Evolutionary conservation across 257 asterid genomes (phyloP), one percentile per base, ranked within the genome.

Genomic region (Ophiorrhiza pumila): DNA sequence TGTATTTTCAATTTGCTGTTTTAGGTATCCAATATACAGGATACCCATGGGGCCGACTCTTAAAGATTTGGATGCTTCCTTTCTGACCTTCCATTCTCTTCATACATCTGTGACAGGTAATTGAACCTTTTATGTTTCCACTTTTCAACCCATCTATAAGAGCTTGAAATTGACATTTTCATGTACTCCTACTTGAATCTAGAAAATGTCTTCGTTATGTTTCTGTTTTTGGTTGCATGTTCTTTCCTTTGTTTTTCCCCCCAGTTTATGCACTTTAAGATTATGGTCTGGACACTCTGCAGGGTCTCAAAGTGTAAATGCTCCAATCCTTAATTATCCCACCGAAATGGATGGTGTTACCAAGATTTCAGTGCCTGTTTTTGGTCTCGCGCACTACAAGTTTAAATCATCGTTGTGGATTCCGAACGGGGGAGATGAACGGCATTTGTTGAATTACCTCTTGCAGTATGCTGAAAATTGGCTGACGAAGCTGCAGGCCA

Each of bases 21-120:
- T 66, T 60, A 89, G 98, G 99, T 95, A 95, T 76, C 99, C 99
- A n/a, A 95, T 92, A 74, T 95, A 95, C 85, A 84, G 96, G 84
- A 95, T 95, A 85, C 99, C 99, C 2, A 83, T 81, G 25, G 98
- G 99, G 56, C 97, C 90, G 18, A 88, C 98, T 72, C 93, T 95
- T 29, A 80, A 83, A 77, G 97, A 91, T 72, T 73, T 92, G 79
- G 99, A 95, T 75, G 99, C 97, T 74, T 95, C 97, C 79, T 95
- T 95, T 79, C 83, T 90, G 71, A 90, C 99, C 46, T 95, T 85
- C 80, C 99, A 95, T 83, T 92, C 85, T 81, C 99, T 95, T 81
- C 96, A 86, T 76, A 89, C 96, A 49, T 87, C 90, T 32, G 59
- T 83, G 73, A 79, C 89, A 83, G 97, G 99, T 92, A 74, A 59